phyloP scores from a whole-genome alignment of 1,139 yeast species.

The Yamadazyma friedrichii region DNA sequence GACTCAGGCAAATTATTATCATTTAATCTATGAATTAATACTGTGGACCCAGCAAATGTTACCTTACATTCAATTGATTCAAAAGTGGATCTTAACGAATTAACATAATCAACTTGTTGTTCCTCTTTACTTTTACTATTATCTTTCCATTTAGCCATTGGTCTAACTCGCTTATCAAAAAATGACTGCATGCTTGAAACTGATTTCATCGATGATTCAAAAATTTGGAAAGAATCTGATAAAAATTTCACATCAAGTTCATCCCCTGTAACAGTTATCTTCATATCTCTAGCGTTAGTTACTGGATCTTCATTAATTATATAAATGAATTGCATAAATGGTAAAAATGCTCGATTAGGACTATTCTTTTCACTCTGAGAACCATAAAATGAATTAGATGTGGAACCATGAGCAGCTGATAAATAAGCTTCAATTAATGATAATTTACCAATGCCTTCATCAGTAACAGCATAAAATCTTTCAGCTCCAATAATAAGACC shows the following conservation, averaged over 20 bases:
- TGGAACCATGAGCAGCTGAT: conserved; percentile 62
- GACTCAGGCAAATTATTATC: conserved; percentile 50
- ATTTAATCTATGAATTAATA: conserved; percentile 49
- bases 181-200: conserved; percentile 41
- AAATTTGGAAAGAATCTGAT: conserved; percentile 48
- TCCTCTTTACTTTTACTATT: conserved; percentile 15
- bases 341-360: conserved; percentile 63
- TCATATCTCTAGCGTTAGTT: conserved; percentile 34
- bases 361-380: conserved; percentile 42
- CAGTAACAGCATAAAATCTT: conserved; percentile 60
- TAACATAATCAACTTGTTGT: conserved; percentile 20
- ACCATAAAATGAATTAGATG: conserved; percentile 52
- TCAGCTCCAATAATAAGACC: conserved; percentile 82
- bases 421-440: conserved; percentile 63
- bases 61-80: conserved; percentile 52
- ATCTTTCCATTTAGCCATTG: conserved; percentile 14
- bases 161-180: conserved; percentile 24
- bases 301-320: conserved; percentile 31
- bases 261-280: conserved; percentile 57
- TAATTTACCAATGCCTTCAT: conserved; percentile 61
- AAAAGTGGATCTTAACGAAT: conserved; percentile 29
- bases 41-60: conserved; percentile 70
- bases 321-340: conserved; percentile 62
- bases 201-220: conserved; percentile 49
- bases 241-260: conserved; percentile 63